Base-by-base conservation (phyloP, 129 eudicot genomes). In the Flaveria ramosissima region DNA sequence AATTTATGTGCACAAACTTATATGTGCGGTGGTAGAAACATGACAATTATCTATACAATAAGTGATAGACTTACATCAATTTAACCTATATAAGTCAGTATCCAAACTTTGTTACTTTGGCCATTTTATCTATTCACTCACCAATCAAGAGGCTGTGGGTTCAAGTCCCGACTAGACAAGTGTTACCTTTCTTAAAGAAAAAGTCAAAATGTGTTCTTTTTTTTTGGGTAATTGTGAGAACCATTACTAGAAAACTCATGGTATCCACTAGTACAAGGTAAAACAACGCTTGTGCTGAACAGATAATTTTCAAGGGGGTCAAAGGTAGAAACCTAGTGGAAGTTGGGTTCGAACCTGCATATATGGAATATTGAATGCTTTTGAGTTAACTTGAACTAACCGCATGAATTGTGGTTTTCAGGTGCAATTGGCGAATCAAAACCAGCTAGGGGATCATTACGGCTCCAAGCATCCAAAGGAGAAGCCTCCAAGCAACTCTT, bases 391-490 rank as follows among this genome's bases (percentile, higher is more conserved):
- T 27, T 14, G n/a, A 42, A 8, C 39, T 62, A 50, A 52, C 57
- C 39, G 16, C 14, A 47, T 19, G 77, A 32, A 19, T 59, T 51
- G 51, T 19, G 73, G 53, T 53, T 86, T 82, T 60, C 89, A 92
- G 96, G 89, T 63, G 66, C 96, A 87, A 70, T 81, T 93, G 78
- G 98, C 98, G 23, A 93, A 93, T 84, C 87, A 90, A 43, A 90
- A 93, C 46, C 98, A 93, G 89, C 92, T 93, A 6, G 77, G 19
- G 63, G 97, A 93, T 84, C 98, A 93, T 86, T 93, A 90, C 55
- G 78, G 87, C 77, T 91, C 98, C 57, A 90, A 90, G 80, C 98
- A 93, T 83, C 97, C 93, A 20, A 92, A 92, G 74, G 98, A 92
- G 74, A 81, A 83, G 82, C 94, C 98, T 67, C 98, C 98, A 74